phyloP scores from a whole-genome alignment of 495 filamentous ascomycete species.

The Aspergillus cristatus region DNA sequence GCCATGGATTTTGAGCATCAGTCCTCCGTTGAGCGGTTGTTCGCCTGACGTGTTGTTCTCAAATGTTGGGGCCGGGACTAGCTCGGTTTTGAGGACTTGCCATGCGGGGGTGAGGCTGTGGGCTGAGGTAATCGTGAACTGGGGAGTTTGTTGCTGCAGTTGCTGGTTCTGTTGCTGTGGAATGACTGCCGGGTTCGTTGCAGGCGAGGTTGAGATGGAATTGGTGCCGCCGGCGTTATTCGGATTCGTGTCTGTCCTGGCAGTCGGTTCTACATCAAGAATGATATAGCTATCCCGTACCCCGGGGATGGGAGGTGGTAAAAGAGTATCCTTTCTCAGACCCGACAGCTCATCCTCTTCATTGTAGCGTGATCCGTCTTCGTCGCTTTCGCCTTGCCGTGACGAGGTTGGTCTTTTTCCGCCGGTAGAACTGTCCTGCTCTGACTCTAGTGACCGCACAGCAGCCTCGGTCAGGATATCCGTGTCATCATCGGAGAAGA shows the following conservation, averaged over 20 bases:
- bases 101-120: conserved; percentile 44
- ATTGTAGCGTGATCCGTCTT: conserved; percentile 7
- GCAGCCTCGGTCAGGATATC: conserved; percentile 54
- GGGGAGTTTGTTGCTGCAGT: conserved; percentile 27
- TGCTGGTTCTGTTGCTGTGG: conserved; percentile 17
- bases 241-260: background rate
- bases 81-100: conserved; percentile 41
- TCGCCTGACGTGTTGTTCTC: conserved; percentile 35
- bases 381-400: conserved; percentile 6
- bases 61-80: conserved; percentile 50
- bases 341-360: conserved; percentile 6
- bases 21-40: conserved; percentile 20
- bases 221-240: background rate
- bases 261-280: conserved; percentile 30
- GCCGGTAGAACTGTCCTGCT: conserved; percentile 19
- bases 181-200: conserved; percentile 1
- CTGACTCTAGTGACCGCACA: conserved; percentile 30
- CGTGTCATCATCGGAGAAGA: conserved; percentile 70
- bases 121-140: conserved; percentile 35
- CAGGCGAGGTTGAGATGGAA: conserved; percentile 16
- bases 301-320: conserved; percentile 32
- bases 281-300: conserved; percentile 36
- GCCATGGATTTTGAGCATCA: conserved; percentile 66
- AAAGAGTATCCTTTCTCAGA: conserved; percentile 16
- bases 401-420: conserved; percentile 4